Base-by-base conservation (phyloP, 164 flowering plant genomes). In the Annona squamosa region DNA sequence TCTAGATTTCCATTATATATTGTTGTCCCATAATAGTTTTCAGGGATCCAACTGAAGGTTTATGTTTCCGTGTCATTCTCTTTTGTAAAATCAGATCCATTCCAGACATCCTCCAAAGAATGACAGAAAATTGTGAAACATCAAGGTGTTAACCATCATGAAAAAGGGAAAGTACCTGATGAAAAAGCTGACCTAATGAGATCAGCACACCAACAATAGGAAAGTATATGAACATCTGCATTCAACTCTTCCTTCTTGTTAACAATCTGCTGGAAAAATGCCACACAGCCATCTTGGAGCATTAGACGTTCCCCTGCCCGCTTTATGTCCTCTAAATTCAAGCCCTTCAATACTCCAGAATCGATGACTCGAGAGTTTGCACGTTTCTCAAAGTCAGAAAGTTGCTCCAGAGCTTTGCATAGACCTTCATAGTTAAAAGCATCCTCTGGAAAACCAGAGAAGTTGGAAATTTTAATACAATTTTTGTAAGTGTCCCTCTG, bases 151-250 rank as follows among this genome's bases (percentile, higher is more conserved):
- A 43, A 66, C 13, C 42, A 37, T 26, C 4, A 66, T 2, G 16
- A 66, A 4, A 41, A n/a, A 65, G 16, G 16, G 47, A 61, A 72
- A 12, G 75, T 85, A 91, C 98, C 98, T 88, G 98, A 84, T 56
- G 88, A 82, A 75, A 93, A 89, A 19, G 91, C 87, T 68, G 98
- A 82, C 67, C 91, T 85, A 67, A 93, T 93, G 70, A 93, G 90
- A 84, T 93, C 98, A 47, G 85, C 90, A 81, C 97, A 93, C 98
- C 98, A 93, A 76, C 98, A 93, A 78, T 89, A 90, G 3, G 98
- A 93, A 68, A 93, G 87, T 45, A 93, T 68, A 78, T 93, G 91
- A 52, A 89, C 81, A 78, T 85, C 77, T 47, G 85, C 85, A 76
- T 79, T 84, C 77, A 90, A 71, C 68, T 78, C 82, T 75, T 86